Percentiles rank a stretch among this genome's conserved stretches.
Evolutionary conservation across 129 eudicot genomes (phyloP).

Genomic region (Tanacetum coccineum): DNA sequence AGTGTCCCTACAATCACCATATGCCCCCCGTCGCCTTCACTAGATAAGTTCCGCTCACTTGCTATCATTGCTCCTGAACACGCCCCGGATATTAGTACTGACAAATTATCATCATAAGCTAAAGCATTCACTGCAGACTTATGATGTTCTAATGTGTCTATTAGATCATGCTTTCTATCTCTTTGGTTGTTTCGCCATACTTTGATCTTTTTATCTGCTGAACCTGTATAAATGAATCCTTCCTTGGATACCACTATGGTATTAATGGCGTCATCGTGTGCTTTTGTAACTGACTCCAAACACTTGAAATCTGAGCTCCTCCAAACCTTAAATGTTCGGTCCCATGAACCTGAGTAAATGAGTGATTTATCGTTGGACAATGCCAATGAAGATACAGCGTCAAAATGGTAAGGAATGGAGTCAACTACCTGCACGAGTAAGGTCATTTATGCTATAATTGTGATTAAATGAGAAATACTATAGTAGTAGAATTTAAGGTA

Average conservation of each 20-base stretch:
- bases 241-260: constrained; percentile 42
- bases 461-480: no score
- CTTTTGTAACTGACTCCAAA: constrained; percentile 57
- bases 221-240: constrained; percentile 63
- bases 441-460: no score
- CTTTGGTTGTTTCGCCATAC: constrained; percentile 45
- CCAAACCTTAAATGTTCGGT: constrained; percentile 74
- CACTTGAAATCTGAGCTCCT: constrained; percentile 63
- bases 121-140: constrained; percentile 73
- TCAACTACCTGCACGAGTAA: no score
- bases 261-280: constrained; percentile 89
- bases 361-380: constrained; percentile 42
- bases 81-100: constrained; percentile 69
- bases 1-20: constrained; percentile 69
- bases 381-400: constrained; percentile 65
- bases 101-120: constrained; percentile 44
- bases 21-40: constrained; percentile 26
- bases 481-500: no score
- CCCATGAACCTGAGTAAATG: constrained; percentile 88
- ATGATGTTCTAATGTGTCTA: constrained; percentile 47
- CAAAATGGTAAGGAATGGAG: constrained; percentile 11
- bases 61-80: constrained; percentile 70
- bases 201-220: constrained; percentile 68
- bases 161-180: constrained; percentile 32
- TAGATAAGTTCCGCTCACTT: constrained; percentile 42